Percentiles rank a stretch among this genome's conserved stretches.
These are phyloP conservation scores for Yamadazyma philogaea DNA, from an alignment of 805 yeast species.

Conservation along the genomic window DNA sequence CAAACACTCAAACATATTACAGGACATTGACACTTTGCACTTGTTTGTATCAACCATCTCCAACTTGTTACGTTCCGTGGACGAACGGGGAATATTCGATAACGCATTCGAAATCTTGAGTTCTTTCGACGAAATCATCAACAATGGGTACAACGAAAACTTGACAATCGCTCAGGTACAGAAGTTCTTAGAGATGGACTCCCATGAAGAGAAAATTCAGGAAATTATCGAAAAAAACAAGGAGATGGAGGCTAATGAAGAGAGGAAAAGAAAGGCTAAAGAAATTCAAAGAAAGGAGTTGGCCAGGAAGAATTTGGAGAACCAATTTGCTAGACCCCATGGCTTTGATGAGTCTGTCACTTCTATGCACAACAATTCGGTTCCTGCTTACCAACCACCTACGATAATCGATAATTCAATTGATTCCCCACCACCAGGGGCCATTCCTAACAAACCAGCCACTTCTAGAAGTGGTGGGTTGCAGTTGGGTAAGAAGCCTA, in stretches of 20 bases:
- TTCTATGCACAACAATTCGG: conserved; percentile 15
- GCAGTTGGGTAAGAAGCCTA: conserved; percentile 65
- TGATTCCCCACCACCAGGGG: conserved; percentile 8
- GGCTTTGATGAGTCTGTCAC: conserved; percentile 4
- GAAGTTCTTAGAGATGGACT: conserved; percentile 93
- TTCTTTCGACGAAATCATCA: conserved; percentile 92
- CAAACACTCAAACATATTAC: conserved; percentile 85
- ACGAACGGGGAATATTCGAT: conserved; percentile 78
- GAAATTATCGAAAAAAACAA: conserved; percentile 96
- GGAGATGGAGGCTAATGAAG: conserved; percentile 95
- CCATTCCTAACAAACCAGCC: conserved; percentile 1
- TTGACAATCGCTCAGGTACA: conserved; percentile 76
- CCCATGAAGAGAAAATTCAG: conserved; percentile 97
- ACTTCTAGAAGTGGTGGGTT: conserved; percentile 49
- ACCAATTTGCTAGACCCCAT: conserved; percentile 27
- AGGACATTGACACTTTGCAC: conserved; percentile 90
- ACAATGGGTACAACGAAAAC: conserved; percentile 87
- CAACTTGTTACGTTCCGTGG: conserved; percentile 64
- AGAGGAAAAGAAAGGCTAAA: conserved; percentile 91
- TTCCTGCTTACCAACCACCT: conserved; percentile 22
- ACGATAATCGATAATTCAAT: conserved; percentile 8
- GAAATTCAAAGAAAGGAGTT: conserved; percentile 79
- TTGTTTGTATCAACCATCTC: conserved; percentile 80
- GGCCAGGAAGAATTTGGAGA: conserved; percentile 59
- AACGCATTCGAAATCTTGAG: conserved; percentile 84